Conservation (phyloP, 768 basidiomycete species). For the Termitomyces sp. region DNA sequence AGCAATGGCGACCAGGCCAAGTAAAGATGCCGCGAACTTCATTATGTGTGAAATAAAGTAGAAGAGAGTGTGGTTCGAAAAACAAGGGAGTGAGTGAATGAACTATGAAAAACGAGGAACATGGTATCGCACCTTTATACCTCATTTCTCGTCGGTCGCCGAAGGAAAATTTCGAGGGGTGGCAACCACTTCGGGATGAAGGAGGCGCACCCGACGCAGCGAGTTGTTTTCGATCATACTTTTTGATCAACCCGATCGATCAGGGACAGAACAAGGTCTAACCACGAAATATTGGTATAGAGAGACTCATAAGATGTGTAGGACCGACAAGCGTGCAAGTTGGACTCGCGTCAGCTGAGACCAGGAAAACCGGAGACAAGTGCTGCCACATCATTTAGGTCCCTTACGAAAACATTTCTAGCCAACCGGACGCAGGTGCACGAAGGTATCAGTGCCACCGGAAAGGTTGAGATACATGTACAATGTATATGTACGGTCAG, state of each 20-base stretch:
- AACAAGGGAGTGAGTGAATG: neutral
- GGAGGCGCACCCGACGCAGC: neutral
- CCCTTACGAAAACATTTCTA: neutral
- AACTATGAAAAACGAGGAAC: neutral
- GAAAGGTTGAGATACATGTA: no score
- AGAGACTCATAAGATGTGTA: neutral
- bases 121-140: neutral
- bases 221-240: neutral
- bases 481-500: neutral
- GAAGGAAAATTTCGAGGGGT: neutral
- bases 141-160: neutral
- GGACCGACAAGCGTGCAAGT: neutral
- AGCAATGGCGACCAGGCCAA: conserved; percentile 17
- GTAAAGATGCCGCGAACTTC: conserved; percentile 18
- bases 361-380: neutral
- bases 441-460: neutral
- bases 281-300: neutral
- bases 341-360: neutral
- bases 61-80: conserved; percentile 1
- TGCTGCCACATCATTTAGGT: no score
- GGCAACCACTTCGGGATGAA: neutral
- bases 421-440: neutral
- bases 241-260: neutral
- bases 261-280: neutral
- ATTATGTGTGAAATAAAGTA: conserved; percentile 9